These are phyloP conservation scores for Polygonum maritimum DNA, from an alignment of 148 eudicot genomes.

Conservation along the genomic window DNA sequence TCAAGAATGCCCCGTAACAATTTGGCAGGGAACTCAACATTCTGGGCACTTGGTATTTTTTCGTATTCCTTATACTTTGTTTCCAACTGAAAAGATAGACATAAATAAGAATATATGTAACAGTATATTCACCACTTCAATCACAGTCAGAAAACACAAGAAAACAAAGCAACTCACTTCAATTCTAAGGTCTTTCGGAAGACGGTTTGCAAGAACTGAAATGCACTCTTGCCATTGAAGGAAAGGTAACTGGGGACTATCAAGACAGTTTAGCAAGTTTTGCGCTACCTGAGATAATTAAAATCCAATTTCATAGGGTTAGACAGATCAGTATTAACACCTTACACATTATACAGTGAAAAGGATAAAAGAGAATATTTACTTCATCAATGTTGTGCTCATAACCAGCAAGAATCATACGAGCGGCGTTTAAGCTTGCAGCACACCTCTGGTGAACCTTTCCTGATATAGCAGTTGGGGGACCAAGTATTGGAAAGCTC, in stretches of 20 bases:
- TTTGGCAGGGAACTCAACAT: conserved; percentile 90
- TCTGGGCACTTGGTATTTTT: conserved; percentile 46
- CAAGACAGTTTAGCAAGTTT: conserved; percentile 80
- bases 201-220: conserved; percentile 87
- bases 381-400: conserved; percentile 92
- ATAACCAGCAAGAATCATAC: conserved; percentile 94
- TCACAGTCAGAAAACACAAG: conserved; percentile 1
- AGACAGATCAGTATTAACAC: neutral
- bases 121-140: neutral
- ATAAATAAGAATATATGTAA: conserved; percentile 4
- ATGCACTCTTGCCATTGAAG: conserved; percentile 99
- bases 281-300: conserved; percentile 59
- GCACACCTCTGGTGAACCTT: conserved; percentile 99
- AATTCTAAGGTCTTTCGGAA: conserved; percentile 82
- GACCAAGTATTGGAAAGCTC: conserved; percentile 73
- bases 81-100: conserved; percentile 58
- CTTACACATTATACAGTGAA: neutral
- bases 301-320: neutral
- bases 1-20: conserved; percentile 65
- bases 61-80: conserved; percentile 56
- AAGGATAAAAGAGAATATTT: conserved; percentile 20
- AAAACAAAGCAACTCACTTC: conserved; percentile 31
- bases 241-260: conserved; percentile 93
- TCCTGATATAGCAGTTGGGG: conserved; percentile 93
- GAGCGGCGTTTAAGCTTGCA: conserved; percentile 80